Base-by-base conservation (phyloP, 2,329 filamentous ascomycete species). In the Zymoseptoria brevis region DNA sequence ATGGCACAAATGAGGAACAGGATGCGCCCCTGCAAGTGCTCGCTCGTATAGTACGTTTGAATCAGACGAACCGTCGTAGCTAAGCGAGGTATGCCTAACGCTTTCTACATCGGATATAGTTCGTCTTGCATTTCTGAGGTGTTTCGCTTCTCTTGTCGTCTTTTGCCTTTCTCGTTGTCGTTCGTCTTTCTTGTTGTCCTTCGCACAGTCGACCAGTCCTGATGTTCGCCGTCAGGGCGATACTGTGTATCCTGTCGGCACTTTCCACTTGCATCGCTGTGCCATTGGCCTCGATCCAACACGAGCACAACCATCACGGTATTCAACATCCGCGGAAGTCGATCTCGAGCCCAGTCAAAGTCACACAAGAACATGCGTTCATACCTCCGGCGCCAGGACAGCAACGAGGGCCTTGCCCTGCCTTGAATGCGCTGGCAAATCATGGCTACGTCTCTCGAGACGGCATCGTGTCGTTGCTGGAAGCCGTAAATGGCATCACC, bases 381-480 rank as follows among this genome's bases (percentile, higher is more conserved):
- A 26, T 35, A 7, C 50, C 57, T 16, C 57, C 57, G 16, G 45
- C 21, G 26, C 29, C 50, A 30, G 57, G 53, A n/a, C 52, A 58
- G 35, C 57, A 58, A n/a, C 19, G 57, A 52, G 52, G 57, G 6
- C 52, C 57, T 35, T 58, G 57, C 29, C 51, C 51, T 24, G 51
- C 22, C 11, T 29, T 53, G 19, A 53, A 53, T 22, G 51, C 51
- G 13, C 19, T 53, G 3, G 51, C 64, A 6, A 66, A 66, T 29
- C 64, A 66, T 57, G 62, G 57, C 26, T 66, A 64, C 35, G 64
- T 66, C 24, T 51, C 63, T 19, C 56, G 60, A 56, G 49, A 59
- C 50, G 64, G 64, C 1, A 54, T 66, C 22, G 62, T 62, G 7
- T 64, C 64, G 4, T 54, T 66, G 41, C 57, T 64, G n/a, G 64